A percentile compares a stretch with the other conserved stretches of the same genome.
phyloP scores from a whole-genome alignment of 2,329 filamentous ascomycete species.

The Dactylellina parvicollis region DNA sequence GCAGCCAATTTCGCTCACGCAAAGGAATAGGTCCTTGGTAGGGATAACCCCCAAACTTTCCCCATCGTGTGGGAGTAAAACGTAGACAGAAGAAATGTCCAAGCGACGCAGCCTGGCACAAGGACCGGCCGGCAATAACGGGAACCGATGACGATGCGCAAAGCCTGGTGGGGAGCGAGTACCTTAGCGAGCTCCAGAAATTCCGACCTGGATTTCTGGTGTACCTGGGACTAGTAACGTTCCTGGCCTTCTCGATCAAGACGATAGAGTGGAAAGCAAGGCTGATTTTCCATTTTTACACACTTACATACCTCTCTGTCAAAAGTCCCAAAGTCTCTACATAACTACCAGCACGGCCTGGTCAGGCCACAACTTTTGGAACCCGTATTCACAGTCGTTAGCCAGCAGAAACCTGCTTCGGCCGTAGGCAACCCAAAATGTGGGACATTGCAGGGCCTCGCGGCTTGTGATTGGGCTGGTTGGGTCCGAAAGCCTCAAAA shows the following conservation, averaged over 20 bases:
- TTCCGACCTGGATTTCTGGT: conserved; percentile 25
- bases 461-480: conserved; percentile 26
- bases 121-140: conserved; percentile 38
- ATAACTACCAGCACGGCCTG: conserved; percentile 28
- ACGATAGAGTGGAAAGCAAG: conserved; percentile 18
- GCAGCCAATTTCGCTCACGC: conserved; percentile 52
- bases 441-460: conserved; percentile 40
- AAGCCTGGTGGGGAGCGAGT: conserved; percentile 36
- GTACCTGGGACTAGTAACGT: conserved; percentile 32
- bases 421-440: conserved; percentile 44
- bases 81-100: conserved; percentile 33
- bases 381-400: conserved; percentile 7
- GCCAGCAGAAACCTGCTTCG: conserved; percentile 54
- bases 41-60: conserved; percentile 48
- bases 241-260: conserved; percentile 10
- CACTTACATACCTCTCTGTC: neutral
- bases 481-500: conserved; percentile 21
- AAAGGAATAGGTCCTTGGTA: conserved; percentile 37
- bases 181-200: conserved; percentile 45
- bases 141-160: conserved; percentile 42
- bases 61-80: conserved; percentile 35
- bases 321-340: neutral
- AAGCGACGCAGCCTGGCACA: conserved; percentile 48
- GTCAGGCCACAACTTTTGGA: conserved; percentile 47
- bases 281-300: conserved; percentile 36